Base-by-base conservation (phyloP, 305 asterid species). In the Solanum hybrid region DNA sequence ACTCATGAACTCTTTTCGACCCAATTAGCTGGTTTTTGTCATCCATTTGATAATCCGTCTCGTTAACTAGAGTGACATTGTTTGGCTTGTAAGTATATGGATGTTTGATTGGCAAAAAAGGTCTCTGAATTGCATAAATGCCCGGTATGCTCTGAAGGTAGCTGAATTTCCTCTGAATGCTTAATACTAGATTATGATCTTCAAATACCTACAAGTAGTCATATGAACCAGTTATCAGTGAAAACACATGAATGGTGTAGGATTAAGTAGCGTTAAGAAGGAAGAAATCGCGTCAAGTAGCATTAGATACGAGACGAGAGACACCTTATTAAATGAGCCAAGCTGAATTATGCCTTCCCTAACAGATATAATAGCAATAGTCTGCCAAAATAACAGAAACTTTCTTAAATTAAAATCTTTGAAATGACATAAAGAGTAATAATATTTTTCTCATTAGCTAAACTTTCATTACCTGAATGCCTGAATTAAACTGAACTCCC, bases 401-500 rank as follows among this genome's bases (percentile, higher is more conserved):
- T 89, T 60, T 87, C 78, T 2, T 89, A 10, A 92, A 32, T 31
- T 89, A 90, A 78, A 31, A 64, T 79, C 72, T 37, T 64, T 80
- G 20, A 22, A n/a, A 79, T 79, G 78, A 72, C 42, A 38, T 3
- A 80, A 89, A 76, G 14, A 51, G 51, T 24, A 88, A 46, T 29
- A 9, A 6, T 20, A 51, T 29, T 22, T 88, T 22, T 42, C 26
- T 26, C 38, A 11, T 26, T 5, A 10, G 6, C 40, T 42, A 1
- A 6, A 51, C 69, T 35, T 89, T 79, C 42, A 87, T 82, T 88
- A 94, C 98, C 98, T 96, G 95, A 91, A 96, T 95, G 92, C 99
- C 99, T 85, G 99, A 95, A 89, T 91, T 93, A 91, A 96, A 96
- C 90, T 95, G 99, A 90, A 93, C 93, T 56, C 95, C 99, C 99